These are phyloP conservation scores for Staphylotrichum tortipilum DNA, from an alignment of 495 filamentous ascomycete genomes.

Conservation along the genomic window DNA sequence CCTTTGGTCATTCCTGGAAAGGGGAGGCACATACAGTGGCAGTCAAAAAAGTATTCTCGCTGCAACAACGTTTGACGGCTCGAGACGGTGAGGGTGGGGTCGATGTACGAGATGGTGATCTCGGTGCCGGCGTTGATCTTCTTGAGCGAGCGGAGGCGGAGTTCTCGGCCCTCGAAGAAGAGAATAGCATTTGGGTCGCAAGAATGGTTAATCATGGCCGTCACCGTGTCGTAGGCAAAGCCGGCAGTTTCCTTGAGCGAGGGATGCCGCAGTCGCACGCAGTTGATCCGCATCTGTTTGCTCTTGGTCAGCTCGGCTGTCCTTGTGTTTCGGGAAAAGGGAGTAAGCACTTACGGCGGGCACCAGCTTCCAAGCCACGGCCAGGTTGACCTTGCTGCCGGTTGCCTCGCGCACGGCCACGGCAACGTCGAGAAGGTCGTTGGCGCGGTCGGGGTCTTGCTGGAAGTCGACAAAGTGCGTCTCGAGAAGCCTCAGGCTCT, in stretches of 20 bases:
- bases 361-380: constrained; percentile 14
- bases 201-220: constrained; percentile 58
- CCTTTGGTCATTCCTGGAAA: no score
- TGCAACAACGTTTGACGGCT: constrained; percentile 39
- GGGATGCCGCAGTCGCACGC: constrained; percentile 6
- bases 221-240: constrained; percentile 49
- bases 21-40: constrained; percentile 38
- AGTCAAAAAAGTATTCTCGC: constrained; percentile 57
- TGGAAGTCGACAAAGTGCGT: constrained; percentile 13
- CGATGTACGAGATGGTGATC: constrained; percentile 61
- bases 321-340: background rate
- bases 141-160: constrained; percentile 33
- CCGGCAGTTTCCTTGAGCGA: constrained; percentile 49
- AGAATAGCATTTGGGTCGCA: constrained; percentile 61
- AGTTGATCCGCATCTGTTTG: constrained; percentile 17
- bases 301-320: background rate
- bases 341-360: constrained; percentile 15
- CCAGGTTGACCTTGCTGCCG: constrained; percentile 3
- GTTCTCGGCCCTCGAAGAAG: constrained; percentile 46
- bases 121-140: constrained; percentile 45
- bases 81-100: constrained; percentile 43
- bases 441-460: background rate
- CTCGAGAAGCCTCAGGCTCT: constrained; percentile 11
- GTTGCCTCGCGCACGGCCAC: constrained; percentile 4
- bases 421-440: constrained; percentile 11